Evolutionary conservation across 129 eudicot genomes (phyloP).

Genomic region (Pulicaria dysenterica): DNA sequence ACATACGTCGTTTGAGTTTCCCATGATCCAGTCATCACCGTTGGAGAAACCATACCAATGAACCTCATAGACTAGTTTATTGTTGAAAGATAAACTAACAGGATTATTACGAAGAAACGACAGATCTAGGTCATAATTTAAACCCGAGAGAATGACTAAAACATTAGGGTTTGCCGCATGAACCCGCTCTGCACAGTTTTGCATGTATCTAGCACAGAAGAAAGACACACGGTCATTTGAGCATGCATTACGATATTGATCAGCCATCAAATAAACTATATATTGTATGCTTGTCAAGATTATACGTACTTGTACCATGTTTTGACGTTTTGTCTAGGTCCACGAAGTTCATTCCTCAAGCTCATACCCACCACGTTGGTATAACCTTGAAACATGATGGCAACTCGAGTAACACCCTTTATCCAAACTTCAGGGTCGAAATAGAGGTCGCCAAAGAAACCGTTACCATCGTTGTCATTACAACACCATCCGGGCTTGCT

Average conservation of each 20-base stretch:
- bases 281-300: not conserved
- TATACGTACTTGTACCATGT: slow-evolving; percentile 81
- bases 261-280: not conserved
- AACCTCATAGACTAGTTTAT: slow-evolving; percentile 66
- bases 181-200: slow-evolving; percentile 80
- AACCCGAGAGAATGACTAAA: slow-evolving; percentile 74
- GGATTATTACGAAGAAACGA: slow-evolving; percentile 46
- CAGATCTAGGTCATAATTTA: slow-evolving; percentile 58
- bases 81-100: slow-evolving; percentile 46
- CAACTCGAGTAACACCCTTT: slow-evolving; percentile 60
- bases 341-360: slow-evolving; percentile 88
- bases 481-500: slow-evolving; percentile 96
- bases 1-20: slow-evolving; percentile 74
- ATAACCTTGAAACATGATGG: slow-evolving; percentile 55
- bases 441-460: slow-evolving; percentile 78
- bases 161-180: slow-evolving; percentile 65
- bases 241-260: not conserved
- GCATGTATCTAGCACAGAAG: slow-evolving; percentile 61
- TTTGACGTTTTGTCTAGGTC: slow-evolving; percentile 53
- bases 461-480: slow-evolving; percentile 66
- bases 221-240: not conserved
- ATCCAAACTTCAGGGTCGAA: slow-evolving; percentile 73
- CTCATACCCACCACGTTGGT: slow-evolving; percentile 77
- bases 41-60: slow-evolving; percentile 82
- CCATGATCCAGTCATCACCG: slow-evolving; percentile 58